Evolutionary conservation across 2,329 filamentous ascomycete genomes (phyloP).

Genomic region (Penicillium sp.): DNA sequence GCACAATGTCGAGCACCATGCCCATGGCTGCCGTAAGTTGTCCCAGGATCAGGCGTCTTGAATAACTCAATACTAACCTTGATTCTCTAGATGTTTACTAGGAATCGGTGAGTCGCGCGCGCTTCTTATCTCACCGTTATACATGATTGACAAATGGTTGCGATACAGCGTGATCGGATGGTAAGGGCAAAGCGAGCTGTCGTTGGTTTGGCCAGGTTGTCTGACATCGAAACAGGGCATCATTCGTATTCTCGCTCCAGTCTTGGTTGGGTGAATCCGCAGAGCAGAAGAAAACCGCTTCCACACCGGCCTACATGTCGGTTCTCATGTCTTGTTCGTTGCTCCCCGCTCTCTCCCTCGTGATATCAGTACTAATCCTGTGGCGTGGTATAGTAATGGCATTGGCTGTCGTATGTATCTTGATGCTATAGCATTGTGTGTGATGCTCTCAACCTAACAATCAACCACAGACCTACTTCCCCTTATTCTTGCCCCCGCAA

Average conservation of each 20-base stretch:
- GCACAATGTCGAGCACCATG: slow-evolving; percentile 71
- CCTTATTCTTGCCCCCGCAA: slow-evolving; percentile 62
- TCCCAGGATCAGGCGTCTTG: slow-evolving; percentile 21
- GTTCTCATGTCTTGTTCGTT: slow-evolving; percentile 75
- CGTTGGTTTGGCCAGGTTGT: neutral
- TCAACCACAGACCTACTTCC: slow-evolving; percentile 58
- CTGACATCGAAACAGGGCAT: slow-evolving; percentile 40
- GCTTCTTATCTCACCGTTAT: slow-evolving; percentile 5
- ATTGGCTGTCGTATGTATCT: slow-evolving; percentile 49
- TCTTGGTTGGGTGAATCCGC: slow-evolving; percentile 50
- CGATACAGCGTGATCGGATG: slow-evolving; percentile 61
- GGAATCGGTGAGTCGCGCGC: slow-evolving; percentile 66
- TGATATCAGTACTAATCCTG: slow-evolving; percentile 14
- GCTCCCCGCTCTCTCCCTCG: neutral
- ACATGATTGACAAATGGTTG: slow-evolving; percentile 2
- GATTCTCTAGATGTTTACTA: slow-evolving; percentile 70
- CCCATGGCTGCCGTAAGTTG: slow-evolving; percentile 79
- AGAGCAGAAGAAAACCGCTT: slow-evolving; percentile 57
- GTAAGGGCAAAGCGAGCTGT: slow-evolving; percentile 38
- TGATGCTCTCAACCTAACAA: slow-evolving; percentile 11
- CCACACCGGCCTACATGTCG: slow-evolving; percentile 71
- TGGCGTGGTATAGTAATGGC: slow-evolving; percentile 54
- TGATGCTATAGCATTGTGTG: neutral
- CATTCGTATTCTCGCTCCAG: slow-evolving; percentile 50
- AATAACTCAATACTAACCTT: slow-evolving; percentile 22